Evolutionary conservation across 371 early-diverging fungal genomes (phyloP), one percentile per base, ranked within the genome.

Genomic region (Basidiobolus meristosporus): DNA sequence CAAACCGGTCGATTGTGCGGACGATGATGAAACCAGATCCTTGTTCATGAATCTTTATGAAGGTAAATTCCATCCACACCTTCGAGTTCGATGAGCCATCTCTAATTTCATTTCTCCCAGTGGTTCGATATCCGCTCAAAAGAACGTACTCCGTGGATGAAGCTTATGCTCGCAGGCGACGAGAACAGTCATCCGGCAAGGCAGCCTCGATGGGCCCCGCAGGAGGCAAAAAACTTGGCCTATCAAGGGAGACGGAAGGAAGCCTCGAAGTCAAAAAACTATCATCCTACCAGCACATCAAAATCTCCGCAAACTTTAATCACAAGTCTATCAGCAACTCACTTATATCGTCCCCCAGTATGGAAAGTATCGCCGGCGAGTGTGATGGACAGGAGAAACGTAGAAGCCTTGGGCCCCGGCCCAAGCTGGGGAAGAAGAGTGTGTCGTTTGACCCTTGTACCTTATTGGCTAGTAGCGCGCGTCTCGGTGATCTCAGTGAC

Each of bases 1-100:
- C 42, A 54, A 54, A 34, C 63, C 78, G 2, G 68, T 69, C 3
- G 81, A 77, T 42, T 77, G 78, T 41, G 70, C 76, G 26, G 66
- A 68, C 46, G 72, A 77, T 48, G 67, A 73, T 38, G 53, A 57
- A 11, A 72, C 73, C 17, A 43, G 48, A 15, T 51, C 38, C 10
- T 46, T 65, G 38, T 76, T 76, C 45, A 45, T 54, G 28, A 65
- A 56, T 14, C 53, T 61, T 9, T 53, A 53, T 9, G 68, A 68
- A 50, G 63, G 65, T 62, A 63, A 26, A 21, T 14, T 22, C 17
- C 2, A 39, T 5, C 7, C 7, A 2, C 6, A 18, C 14, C 16
- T 7, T 37, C 21, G 29, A 18, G 10, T 28, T 28, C 26, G 10
- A 23, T 43, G 15, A 23, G 30, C 19, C 15, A 38, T 16, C 7